These are phyloP conservation scores for Leccinum subgranulosum DNA, from an alignment of 768 basidiomycete species.

Conservation along the genomic window DNA sequence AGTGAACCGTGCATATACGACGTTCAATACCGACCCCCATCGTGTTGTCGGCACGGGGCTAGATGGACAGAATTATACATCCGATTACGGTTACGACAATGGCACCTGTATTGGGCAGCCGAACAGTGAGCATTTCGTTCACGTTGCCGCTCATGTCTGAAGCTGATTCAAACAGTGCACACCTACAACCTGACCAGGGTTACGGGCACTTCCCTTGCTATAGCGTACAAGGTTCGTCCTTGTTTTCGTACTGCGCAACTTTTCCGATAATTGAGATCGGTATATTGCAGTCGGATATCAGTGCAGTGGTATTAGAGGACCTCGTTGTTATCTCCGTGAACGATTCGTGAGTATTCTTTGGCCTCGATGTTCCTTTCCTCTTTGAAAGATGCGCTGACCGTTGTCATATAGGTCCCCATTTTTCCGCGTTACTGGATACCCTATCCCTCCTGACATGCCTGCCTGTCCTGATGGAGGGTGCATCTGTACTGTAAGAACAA, in stretches of 20 bases:
- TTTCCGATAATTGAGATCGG: not conserved
- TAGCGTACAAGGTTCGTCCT: conserved; percentile 15
- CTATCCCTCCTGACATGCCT: conserved; percentile 7
- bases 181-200: conserved; percentile 6
- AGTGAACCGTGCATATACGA: not conserved
- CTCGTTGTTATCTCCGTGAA: not conserved
- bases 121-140: conserved; percentile 11
- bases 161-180: conserved; percentile 7
- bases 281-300: not conserved
- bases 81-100: not conserved
- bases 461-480: conserved; percentile 2
- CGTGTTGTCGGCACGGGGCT: not conserved
- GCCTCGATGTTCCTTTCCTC: not conserved
- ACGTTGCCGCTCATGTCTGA: not conserved
- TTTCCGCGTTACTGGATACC: not conserved
- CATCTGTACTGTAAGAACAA: not conserved
- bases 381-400: not conserved
- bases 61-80: conserved; percentile 3
- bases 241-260: not conserved
- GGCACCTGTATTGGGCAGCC: not conserved
- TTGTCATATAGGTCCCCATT: conserved; percentile 9
- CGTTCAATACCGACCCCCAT: not conserved
- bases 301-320: not conserved
- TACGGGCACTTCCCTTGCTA: conserved; percentile 6
- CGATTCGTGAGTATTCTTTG: conserved; percentile 1